phyloP scores from a whole-genome alignment of 768 basidiomycete genomes.

The Tricholoma bakamatsutake region DNA sequence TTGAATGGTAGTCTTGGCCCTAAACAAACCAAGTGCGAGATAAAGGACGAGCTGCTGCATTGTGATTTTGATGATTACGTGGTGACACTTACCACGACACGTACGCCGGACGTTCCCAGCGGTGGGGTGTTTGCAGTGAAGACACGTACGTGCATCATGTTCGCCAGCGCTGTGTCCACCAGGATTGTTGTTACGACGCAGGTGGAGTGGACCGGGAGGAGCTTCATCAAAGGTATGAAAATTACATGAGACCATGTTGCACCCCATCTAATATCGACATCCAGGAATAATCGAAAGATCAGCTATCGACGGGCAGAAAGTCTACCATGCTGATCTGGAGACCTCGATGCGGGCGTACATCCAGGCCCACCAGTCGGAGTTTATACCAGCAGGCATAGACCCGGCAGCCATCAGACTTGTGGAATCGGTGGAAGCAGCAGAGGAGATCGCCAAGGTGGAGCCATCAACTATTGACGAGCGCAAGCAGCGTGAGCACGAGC shows the following conservation, averaged over 20 bases:
- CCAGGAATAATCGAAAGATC: conserved; percentile 91
- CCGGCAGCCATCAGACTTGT: conserved; percentile 44
- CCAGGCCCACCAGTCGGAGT: conserved; percentile 83
- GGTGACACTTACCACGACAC: conserved; percentile 80
- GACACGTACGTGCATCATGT: conserved; percentile 92
- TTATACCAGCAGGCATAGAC: conserved; percentile 78
- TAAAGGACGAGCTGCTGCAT: conserved; percentile 77
- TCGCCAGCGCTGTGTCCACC: conserved; percentile 77
- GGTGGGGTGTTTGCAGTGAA: conserved; percentile 92
- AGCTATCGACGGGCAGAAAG: conserved; percentile 86
- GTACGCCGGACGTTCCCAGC: conserved; percentile 91
- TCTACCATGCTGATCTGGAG: conserved; percentile 80
- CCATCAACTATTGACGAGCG: conserved; percentile 24
- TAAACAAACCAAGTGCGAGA: conserved; percentile 93
- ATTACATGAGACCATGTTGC: neutral
- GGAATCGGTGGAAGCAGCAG: conserved; percentile 35
- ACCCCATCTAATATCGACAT: neutral
- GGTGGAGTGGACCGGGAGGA: conserved; percentile 95
- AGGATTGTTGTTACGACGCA: conserved; percentile 82
- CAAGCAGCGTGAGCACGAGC: conserved; percentile 61
- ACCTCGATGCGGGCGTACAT: conserved; percentile 86
- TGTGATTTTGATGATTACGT: conserved; percentile 83
- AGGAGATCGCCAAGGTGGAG: conserved; percentile 34
- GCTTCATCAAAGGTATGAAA: conserved; percentile 84
- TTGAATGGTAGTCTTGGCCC: conserved; percentile 85